phyloP scores from a whole-genome alignment of 352 stramenopile species.

The Pythium scleroteichum region DNA sequence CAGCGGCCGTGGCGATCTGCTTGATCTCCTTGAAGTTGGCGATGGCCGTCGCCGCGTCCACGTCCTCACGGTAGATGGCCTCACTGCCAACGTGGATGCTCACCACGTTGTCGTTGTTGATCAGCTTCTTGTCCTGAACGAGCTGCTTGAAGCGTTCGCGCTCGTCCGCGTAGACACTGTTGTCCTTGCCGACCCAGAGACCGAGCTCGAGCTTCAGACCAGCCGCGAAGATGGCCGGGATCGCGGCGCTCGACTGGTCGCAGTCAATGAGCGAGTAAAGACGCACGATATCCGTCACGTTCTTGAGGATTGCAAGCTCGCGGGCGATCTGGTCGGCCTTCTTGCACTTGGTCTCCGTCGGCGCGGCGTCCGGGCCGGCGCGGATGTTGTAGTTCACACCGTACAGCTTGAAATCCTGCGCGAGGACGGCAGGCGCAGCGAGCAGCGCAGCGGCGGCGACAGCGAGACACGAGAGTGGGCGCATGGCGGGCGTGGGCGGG shows the following conservation, averaged over 20 bases:
- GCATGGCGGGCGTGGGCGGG: constrained; percentile 4
- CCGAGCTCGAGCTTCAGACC: constrained; percentile 55
- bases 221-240: constrained; percentile 41
- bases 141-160: constrained; percentile 45
- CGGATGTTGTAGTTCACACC: constrained; percentile 83
- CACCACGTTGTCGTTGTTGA: constrained; percentile 42
- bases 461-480: constrained; percentile 24
- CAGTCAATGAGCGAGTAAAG: constrained; percentile 60
- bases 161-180: constrained; percentile 42
- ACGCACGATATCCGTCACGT: constrained; percentile 51
- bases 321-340: constrained; percentile 38
- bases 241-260: constrained; percentile 39
- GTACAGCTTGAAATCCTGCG: constrained; percentile 38
- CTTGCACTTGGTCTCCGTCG: constrained; percentile 60
- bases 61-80: constrained; percentile 61
- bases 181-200: constrained; percentile 51
- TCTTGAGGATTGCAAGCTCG: constrained; percentile 49
- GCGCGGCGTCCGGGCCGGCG: constrained; percentile 48
- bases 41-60: constrained; percentile 43
- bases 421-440: constrained; percentile 18
- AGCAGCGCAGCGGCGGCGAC: constrained; percentile 23
- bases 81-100: constrained; percentile 73
- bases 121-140: constrained; percentile 35
- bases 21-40: constrained; percentile 61
- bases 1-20: constrained; percentile 33